A percentile compares a stretch with the other conserved stretches of the same genome.
phyloP scores from a whole-genome alignment of 106 monocot genomes.

The Platanthera guangdongensis region DNA sequence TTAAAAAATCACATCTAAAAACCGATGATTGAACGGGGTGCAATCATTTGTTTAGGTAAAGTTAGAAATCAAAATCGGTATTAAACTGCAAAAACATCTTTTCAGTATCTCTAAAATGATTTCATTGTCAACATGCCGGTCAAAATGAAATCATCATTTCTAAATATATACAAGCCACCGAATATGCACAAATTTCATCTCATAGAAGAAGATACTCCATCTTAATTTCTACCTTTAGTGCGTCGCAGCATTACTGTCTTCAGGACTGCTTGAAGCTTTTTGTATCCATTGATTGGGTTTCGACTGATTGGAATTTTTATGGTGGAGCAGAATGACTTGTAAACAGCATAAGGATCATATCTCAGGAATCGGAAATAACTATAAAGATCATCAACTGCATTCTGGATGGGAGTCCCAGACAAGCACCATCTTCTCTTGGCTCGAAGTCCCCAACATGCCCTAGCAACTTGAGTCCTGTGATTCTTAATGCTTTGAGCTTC shows the following conservation, averaged over 20 bases:
- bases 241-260: conserved; percentile 85
- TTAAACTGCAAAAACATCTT: too few relatives aligned
- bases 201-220: neutral
- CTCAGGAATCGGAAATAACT: conserved; percentile 94
- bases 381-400: conserved; percentile 94
- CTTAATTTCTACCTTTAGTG: conserved; percentile 64
- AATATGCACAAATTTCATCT: too few relatives aligned
- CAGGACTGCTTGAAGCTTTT: conserved; percentile 85
- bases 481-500: conserved; percentile 98
- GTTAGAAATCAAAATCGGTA: too few relatives aligned
- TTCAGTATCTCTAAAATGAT: too few relatives aligned
- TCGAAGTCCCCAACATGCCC: conserved; percentile 89
- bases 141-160: too few relatives aligned
- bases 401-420: conserved; percentile 93
- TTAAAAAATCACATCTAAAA: too few relatives aligned
- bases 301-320: conserved; percentile 72
- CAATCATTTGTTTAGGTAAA: too few relatives aligned
- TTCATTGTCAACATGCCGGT: too few relatives aligned
- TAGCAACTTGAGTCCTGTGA: conserved; percentile 85
- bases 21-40: too few relatives aligned
- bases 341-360: conserved; percentile 78
- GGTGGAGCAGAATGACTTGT: conserved; percentile 53
- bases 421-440: conserved; percentile 99
- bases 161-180: too few relatives aligned
- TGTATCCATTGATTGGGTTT: conserved; percentile 66